Base-by-base conservation (phyloP, 805 yeast genomes). In the Lipomyces sp. region DNA sequence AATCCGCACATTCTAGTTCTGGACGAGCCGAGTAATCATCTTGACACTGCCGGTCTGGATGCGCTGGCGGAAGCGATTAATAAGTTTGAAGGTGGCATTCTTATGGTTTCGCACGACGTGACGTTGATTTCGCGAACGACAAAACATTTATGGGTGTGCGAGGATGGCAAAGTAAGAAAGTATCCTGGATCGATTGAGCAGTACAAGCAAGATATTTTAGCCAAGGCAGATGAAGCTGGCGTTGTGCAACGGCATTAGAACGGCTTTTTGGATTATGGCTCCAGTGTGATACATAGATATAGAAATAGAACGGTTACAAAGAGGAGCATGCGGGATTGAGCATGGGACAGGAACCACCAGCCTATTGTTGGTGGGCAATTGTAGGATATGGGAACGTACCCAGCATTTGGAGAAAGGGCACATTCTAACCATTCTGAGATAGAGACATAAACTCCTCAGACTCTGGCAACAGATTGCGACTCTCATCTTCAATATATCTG, bases 101-200 rank as follows among this genome's bases (percentile, higher is more conserved):
- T 95, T 73, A 92, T 95, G 97, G 99, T 95, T 66, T 90, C 97
- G 60, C 99, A 95, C 84, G 99, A 95, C 82, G 98, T 95, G 55
- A 82, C 92, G 35, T 90, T 94, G 75, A 95, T 95, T 74, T 86
- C 90, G 73, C 84, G 85, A 63, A 97, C 94, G 11, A 92, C 98
- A 82, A 88, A 90, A 66, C 97, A 95, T 77, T 90, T 95, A 67
- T 94, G 97, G 97, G 96, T 92, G 56, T 89, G 96, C 77, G 99
- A 95, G 76, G 84, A 86, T 64, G 95, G 94, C 64, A 82, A 86
- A 1, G 97, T 94, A 48, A 82, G 80, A 73, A 87, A 88, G 77
- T 90, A 90, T 81, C 82, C 83, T 15, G 99, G 99, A 73, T 81
- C 84, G 66, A 95, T 95, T 73, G 85, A 87, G 71, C 98, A 86